Evolutionary conservation across 2,329 filamentous ascomycete genomes (phyloP), one percentile per base, ranked within the genome.

Genomic region (Thermochaetoides dissita): DNA sequence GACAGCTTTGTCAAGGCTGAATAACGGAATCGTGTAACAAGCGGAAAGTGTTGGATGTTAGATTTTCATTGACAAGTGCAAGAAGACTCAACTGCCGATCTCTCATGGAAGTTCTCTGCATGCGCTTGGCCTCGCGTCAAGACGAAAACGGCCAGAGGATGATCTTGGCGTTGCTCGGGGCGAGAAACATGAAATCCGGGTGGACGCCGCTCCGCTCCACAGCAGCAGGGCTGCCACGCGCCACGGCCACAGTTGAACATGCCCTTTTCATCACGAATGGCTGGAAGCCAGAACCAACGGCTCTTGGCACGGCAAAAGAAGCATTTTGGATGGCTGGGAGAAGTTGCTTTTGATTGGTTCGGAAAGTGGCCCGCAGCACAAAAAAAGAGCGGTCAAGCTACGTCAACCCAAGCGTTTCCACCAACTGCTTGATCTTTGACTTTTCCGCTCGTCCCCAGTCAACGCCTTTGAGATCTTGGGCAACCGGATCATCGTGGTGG

Each of bases 371-470:
- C 9, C 8, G 32, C 32, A 10, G 32, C 33, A 12, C 29, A 29
- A 40, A 41, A 29, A 40, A 41, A 41, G 24, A 39, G 45, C 45
- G 45, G 45, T 44, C 41, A 43, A 17, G 6, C 12, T 34, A 37
- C 24, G 36, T 46, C 47, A 73, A 51, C 31, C 62, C 63, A 41
- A 76, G 55, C 47, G 59, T 61, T 41, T 60, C 57, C 33, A 70
- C 63, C 28, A 69, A 50, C 8, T 49, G 53, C 51, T 63, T 64
- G 30, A 75, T 58, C 41, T 61, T 56, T 6, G 49, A 52, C 55
- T 69, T 74, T 28, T 65, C 64, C n/a, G 70, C 73, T 43, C 59
- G 64, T 11, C 67, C 66, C 74, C 74, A 81, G 51, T 80, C 74
- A 9, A 73, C 61, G 6, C 74, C 63, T 53, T 68, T 67, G 47